Base-by-base conservation (phyloP, 1,139 yeast genomes). In the Ogataea hybrid region DNA sequence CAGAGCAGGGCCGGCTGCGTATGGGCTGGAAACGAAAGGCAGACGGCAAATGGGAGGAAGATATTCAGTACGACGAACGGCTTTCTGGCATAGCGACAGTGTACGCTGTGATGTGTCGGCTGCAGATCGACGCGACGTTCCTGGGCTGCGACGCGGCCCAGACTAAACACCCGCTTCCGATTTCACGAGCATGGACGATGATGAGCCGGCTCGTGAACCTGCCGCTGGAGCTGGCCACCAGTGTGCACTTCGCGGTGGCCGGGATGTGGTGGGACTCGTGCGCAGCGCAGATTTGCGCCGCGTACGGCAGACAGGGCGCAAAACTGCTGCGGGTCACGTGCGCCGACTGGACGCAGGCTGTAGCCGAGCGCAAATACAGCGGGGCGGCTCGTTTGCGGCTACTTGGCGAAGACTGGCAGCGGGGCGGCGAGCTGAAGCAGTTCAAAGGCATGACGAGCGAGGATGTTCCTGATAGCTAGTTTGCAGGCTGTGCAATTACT, bases 211-310 rank as follows among this genome's bases (percentile, higher is more conserved):
- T 79, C 44, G 68, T 84, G 32, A 90, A 92, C 61, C 69, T 75
- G 1, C 72, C 77, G 2, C 28, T 56, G 5, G 63, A 64, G 0
- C 59, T 75, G 9, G 58, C 88, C 11, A 69, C 78, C 0, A 83
- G 88, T 51, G 76, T 84, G 0, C 95, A 89, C 58, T 90, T 74
- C 59, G 71, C 81, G 0, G 75, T 85, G 2, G 73, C 82, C 7
- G 81, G 89, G 2, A 77, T 85, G 32, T 90, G 97, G 96, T 88
- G 97, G 96, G 98, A 94, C 51, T 80, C 90, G 6, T 73, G 84
- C 33, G 92, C 87, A 1, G 53, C 53, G 11, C 69, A 76, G 34
- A 77, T 92, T 44, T 45, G 71, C 7, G 57, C 60, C 10, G 71
- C 71, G 0, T 94, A 80, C 61, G 89, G 90, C 1, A 62, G 53